These are phyloP conservation scores for Colletotrichum truncatum DNA, from an alignment of 2,329 filamentous ascomycete genomes.

Conservation along the genomic window DNA sequence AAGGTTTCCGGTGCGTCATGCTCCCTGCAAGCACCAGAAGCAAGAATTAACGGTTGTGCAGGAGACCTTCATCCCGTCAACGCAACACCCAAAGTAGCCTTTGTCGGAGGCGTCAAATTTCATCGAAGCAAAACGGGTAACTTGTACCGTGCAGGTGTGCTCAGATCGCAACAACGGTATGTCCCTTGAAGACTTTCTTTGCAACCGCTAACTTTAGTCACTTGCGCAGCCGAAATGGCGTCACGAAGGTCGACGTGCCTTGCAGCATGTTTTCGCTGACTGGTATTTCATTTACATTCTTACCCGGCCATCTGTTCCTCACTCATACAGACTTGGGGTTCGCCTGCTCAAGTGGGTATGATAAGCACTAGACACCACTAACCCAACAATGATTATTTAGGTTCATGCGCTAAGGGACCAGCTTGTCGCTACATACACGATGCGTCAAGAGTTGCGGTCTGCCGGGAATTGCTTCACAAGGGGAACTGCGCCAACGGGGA, in stretches of 20 bases:
- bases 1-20: conserved; percentile 72
- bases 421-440: conserved; percentile 86
- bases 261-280: conserved; percentile 79
- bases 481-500: conserved; percentile 80
- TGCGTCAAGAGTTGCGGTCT: conserved; percentile 85
- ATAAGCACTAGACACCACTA: conserved; percentile 56
- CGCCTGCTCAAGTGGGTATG: conserved; percentile 28
- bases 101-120: conserved; percentile 82
- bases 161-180: conserved; percentile 82
- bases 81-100: conserved; percentile 77
- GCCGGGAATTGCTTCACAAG: conserved; percentile 86
- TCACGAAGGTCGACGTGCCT: conserved; percentile 76
- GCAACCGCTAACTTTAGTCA: conserved; percentile 47
- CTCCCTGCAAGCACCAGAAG: conserved; percentile 33
- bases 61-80: conserved; percentile 68
- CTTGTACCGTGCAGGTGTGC: conserved; percentile 78
- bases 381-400: conserved; percentile 60
- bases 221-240: conserved; percentile 55
- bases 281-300: conserved; percentile 65
- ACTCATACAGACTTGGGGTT: not conserved
- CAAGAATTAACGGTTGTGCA: conserved; percentile 41
- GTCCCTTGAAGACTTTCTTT: conserved; percentile 42
- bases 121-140: conserved; percentile 89
- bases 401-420: conserved; percentile 85
- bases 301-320: conserved; percentile 37